A percentile compares a stretch with the other conserved stretches of the same genome.
phyloP scores from a whole-genome alignment of 176 grass and related monocot species.

The Olyra latifolia region DNA sequence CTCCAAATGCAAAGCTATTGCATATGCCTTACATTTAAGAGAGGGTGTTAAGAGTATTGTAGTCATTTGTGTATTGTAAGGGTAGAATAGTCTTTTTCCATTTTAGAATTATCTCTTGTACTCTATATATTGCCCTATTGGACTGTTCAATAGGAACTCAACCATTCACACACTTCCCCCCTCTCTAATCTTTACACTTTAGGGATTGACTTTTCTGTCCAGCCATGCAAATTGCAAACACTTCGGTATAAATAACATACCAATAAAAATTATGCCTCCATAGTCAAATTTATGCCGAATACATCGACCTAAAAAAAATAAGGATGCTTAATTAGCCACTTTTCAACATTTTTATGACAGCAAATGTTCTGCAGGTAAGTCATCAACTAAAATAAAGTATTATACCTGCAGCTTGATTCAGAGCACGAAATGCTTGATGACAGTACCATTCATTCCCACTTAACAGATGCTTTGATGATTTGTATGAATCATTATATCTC shows the following conservation, averaged over 20 bases:
- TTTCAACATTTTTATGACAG: slow-evolving; percentile 31
- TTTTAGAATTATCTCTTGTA: no score
- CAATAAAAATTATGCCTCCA: slow-evolving; percentile 92
- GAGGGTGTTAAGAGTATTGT: no score
- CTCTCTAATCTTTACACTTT: no score
- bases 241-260: slow-evolving; percentile 36
- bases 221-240: slow-evolving; percentile 28
- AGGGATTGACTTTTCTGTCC: not conserved
- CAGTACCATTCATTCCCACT: slow-evolving; percentile 98
- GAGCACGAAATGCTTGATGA: slow-evolving; percentile 94
- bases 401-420: slow-evolving; percentile 95
- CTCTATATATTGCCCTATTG: no score
- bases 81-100: no score
- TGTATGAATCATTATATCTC: slow-evolving; percentile 86
- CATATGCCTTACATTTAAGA: no score
- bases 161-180: no score
- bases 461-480: slow-evolving; percentile 79
- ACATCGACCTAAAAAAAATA: slow-evolving; percentile 71
- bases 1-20: no score
- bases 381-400: slow-evolving; percentile 9
- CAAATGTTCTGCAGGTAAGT: slow-evolving; percentile 12
- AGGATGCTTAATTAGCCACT: slow-evolving; percentile 30
- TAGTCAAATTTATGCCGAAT: slow-evolving; percentile 96
- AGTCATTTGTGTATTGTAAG: no score
- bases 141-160: no score